Conservation (phyloP, 1,139 yeast genomes). For the Sugiyamaella japonica region DNA sequence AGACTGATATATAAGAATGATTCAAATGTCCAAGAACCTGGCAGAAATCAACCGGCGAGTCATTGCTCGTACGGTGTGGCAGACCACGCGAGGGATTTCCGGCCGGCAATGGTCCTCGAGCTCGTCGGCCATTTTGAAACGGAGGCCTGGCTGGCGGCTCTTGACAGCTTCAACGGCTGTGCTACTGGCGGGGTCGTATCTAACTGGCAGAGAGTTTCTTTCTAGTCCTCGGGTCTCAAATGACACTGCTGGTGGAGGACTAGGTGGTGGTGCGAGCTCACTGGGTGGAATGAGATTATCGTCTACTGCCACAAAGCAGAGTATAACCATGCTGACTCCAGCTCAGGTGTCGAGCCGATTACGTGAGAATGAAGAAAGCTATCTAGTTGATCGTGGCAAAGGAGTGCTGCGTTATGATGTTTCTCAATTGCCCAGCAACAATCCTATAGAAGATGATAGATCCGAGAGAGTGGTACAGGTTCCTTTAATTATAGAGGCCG, state of each 20-base stretch:
- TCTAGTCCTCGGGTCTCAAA: slow-evolving; percentile 14
- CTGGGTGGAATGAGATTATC: slow-evolving; percentile 5
- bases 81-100: slow-evolving; percentile 1
- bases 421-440: slow-evolving; percentile 85
- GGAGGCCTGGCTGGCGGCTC: slow-evolving; percentile 17
- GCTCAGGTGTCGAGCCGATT: slow-evolving; percentile 71
- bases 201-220: slow-evolving; percentile 11
- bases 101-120: slow-evolving; percentile 1
- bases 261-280: slow-evolving; percentile 2
- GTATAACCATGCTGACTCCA: slow-evolving; percentile 54
- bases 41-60: slow-evolving; percentile 13
- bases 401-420: slow-evolving; percentile 94
- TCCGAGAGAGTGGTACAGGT: slow-evolving; percentile 85
- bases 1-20: background rate
- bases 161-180: slow-evolving; percentile 20
- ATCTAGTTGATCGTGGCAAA: slow-evolving; percentile 74
- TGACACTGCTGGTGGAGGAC: slow-evolving; percentile 9
- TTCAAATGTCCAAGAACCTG: slow-evolving; percentile 13
- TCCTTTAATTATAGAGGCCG: slow-evolving; percentile 47
- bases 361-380: slow-evolving; percentile 77
- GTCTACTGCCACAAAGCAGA: slow-evolving; percentile 21
- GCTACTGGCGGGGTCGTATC: slow-evolving; percentile 15
- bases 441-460: slow-evolving; percentile 93
- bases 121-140: slow-evolving; percentile 3
- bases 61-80: slow-evolving; percentile 14